phyloP scores from a whole-genome alignment of 495 filamentous ascomycete genomes.

The Niebla homalea region DNA sequence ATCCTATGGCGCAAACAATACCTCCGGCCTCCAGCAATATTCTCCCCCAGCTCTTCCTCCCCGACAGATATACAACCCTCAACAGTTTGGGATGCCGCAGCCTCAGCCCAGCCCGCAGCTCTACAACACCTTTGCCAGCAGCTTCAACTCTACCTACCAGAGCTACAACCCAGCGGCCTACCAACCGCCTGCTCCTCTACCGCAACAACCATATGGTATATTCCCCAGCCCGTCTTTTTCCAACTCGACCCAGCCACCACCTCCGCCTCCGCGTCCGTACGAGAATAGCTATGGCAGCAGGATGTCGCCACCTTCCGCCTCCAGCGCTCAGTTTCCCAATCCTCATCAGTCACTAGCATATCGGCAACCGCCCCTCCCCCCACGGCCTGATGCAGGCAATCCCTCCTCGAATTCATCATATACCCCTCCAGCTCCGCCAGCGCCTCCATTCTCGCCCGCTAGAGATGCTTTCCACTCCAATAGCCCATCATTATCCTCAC shows the following conservation, averaged over 20 bases:
- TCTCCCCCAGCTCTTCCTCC: constrained; percentile 31
- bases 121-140: constrained; percentile 19
- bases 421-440: constrained; percentile 21
- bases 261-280: constrained; percentile 33
- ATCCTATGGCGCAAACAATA: constrained; percentile 18
- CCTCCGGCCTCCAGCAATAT: constrained; percentile 21
- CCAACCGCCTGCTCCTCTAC: constrained; percentile 24
- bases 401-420: constrained; percentile 6
- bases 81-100: constrained; percentile 49
- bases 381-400: constrained; percentile 6
- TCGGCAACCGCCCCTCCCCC: constrained; percentile 19
- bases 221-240: constrained; percentile 25
- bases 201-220: constrained; percentile 5
- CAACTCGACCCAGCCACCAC: constrained; percentile 27
- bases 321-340: constrained; percentile 9
- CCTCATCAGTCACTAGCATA: constrained; percentile 13
- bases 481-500: not conserved
- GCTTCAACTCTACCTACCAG: constrained; percentile 31
- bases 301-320: constrained; percentile 17
- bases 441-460: constrained; percentile 19
- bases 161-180: constrained; percentile 66
- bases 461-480: constrained; percentile 14
- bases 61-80: constrained; percentile 66
- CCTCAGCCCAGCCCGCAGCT: constrained; percentile 34
- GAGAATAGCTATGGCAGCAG: constrained; percentile 36